Evolutionary conservation across 805 yeast genomes (phyloP), one percentile per base, ranked within the genome.

Genomic region (Lipomyces lipofer): DNA sequence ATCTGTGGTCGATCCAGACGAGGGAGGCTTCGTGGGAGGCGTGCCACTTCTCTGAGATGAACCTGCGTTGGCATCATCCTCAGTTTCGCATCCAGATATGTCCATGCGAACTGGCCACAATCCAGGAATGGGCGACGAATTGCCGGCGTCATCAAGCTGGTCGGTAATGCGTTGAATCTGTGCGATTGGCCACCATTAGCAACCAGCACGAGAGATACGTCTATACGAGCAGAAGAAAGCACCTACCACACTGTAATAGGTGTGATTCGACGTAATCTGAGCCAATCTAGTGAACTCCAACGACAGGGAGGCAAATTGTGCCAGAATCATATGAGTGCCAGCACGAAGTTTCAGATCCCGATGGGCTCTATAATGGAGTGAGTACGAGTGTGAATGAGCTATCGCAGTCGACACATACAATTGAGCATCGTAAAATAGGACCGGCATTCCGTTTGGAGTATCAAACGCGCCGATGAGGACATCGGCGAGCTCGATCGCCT

Each of bases 391-490:
- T n/a, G n/a, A n/a, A n/a, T n/a, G n/a, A n/a, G n/a, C n/a, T n/a
- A n/a, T n/a, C n/a, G n/a, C n/a, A n/a, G n/a, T n/a, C n/a, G n/a
- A n/a, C n/a, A n/a, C n/a, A n/a, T n/a, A n/a, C 22, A 52, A 68
- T 25, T 68, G 66, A 77, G 82, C 78, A 12, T 71, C 67, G 59
- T 71, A 80, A 50, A 70, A 73, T 19, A 78, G 60, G 8, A 77
- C 52, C 2, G 86, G 86, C 69, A 82, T 71, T 42, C 78, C 70
- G 59, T 80, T 80, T 13, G 84, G 84, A 0, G 85, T 80, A 58
- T 82, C 85, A 61, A 80, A 82, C 0, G 84, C 76, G 21, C 79
- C 78, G 61, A 81, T 61, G 30, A 80, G 65, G 49, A 80, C 69
- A 46, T 78, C 77, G 0, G 77, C 84, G 13, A 81, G 63, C 25